Evolutionary conservation across 1,284 basidiomycete genomes (phyloP).

Genomic region (Papiliotrema flavescens): DNA sequence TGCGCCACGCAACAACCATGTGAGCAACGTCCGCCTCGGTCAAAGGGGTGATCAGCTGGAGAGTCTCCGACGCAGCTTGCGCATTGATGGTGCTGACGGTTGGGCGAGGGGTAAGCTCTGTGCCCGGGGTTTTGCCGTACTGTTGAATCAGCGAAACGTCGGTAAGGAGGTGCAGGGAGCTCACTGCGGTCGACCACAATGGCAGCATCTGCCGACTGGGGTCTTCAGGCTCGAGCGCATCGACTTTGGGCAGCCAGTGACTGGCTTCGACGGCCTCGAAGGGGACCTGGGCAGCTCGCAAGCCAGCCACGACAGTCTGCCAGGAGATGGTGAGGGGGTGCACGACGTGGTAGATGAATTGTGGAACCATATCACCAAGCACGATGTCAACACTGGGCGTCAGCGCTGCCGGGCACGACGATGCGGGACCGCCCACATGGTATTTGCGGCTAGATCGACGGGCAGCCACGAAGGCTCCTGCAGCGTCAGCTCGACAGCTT

Average conservation of each 20-base stretch:
- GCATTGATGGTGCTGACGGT: slow-evolving; percentile 19
- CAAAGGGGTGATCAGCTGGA: slow-evolving; percentile 11
- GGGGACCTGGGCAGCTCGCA: slow-evolving; percentile 21
- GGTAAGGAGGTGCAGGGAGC: slow-evolving; percentile 2
- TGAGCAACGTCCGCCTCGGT: slow-evolving; percentile 9
- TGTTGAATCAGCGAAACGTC: not conserved
- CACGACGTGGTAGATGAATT: slow-evolving; percentile 29
- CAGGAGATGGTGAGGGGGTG: slow-evolving; percentile 25
- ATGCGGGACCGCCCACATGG: slow-evolving; percentile 25
- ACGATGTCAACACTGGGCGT: slow-evolving; percentile 34
- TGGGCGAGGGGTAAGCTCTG: not conserved
- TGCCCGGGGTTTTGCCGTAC: slow-evolving; percentile 11
- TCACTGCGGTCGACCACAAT: slow-evolving; percentile 31
- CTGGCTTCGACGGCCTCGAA: slow-evolving; percentile 25
- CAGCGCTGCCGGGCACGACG: not conserved
- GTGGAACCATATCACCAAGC: not conserved
- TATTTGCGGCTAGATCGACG: slow-evolving; percentile 44
- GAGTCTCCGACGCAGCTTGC: slow-evolving; percentile 9
- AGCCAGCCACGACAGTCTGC: slow-evolving; percentile 28
- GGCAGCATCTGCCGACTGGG: slow-evolving; percentile 29
- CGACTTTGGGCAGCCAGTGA: slow-evolving; percentile 41
- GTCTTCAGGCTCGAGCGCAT: slow-evolving; percentile 14
- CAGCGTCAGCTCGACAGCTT: not conserved
- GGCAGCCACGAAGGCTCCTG: slow-evolving; percentile 48
- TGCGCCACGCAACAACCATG: slow-evolving; percentile 28